A percentile compares a stretch with the other conserved stretches of the same genome.
Conservation (phyloP, 2,329 filamentous ascomycete genomes). For the Colletotrichum incanum region DNA sequence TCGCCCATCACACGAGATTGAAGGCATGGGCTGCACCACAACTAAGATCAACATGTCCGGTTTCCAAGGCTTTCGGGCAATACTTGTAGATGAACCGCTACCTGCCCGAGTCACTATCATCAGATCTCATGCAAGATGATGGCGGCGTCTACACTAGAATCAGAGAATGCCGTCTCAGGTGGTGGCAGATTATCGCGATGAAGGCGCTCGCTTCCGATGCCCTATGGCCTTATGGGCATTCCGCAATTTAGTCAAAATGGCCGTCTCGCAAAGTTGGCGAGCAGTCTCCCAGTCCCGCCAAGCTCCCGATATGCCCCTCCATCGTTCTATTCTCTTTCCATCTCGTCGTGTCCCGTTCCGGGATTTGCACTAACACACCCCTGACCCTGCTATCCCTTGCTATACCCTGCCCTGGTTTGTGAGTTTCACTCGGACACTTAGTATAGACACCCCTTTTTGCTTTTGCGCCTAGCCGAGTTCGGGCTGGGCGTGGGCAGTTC, state of each 20-base stretch:
- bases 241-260: conserved; percentile 14
- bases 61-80: not conserved
- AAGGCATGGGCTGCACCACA: conserved; percentile 8
- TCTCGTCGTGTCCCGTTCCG: conserved; percentile 35
- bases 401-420: not conserved
- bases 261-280: conserved; percentile 8
- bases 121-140: conserved; percentile 26
- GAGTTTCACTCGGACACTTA: not conserved
- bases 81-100: not conserved
- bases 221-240: conserved; percentile 18
- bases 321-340: conserved; percentile 38
- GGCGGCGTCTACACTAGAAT: not conserved
- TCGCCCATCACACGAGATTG: conserved; percentile 21
- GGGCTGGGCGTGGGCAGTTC: not conserved
- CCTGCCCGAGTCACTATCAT: not conserved
- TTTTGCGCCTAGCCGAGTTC: not conserved
- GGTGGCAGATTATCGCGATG: conserved; percentile 4
- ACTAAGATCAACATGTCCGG: conserved; percentile 15
- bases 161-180: not conserved
- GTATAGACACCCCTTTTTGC: not conserved
- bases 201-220: conserved; percentile 35
- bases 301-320: conserved; percentile 34
- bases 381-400: conserved; percentile 17
- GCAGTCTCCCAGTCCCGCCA: conserved; percentile 25
- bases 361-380: conserved; percentile 25